Percentiles rank a stretch among this genome's conserved stretches.
phyloP scores from a whole-genome alignment of 257 asterid species.

The Catharanthus roseus region DNA sequence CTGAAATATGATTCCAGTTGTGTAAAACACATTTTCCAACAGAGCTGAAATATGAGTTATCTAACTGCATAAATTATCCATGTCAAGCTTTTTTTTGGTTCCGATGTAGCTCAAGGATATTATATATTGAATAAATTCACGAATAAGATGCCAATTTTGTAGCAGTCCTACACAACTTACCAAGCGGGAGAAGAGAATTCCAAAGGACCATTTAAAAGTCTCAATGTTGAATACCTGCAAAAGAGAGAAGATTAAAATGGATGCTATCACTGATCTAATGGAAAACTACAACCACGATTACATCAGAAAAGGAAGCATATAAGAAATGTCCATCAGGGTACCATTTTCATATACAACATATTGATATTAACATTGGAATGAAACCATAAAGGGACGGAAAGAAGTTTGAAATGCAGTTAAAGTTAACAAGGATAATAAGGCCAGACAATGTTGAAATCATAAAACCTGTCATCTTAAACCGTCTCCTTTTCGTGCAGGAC shows the following conservation, averaged over 20 bases:
- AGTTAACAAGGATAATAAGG: not conserved
- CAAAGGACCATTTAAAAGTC: constrained; percentile 86
- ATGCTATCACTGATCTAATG: not conserved
- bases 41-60: not conserved
- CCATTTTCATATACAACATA: not conserved
- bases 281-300: not conserved
- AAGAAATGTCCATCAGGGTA: not conserved
- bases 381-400: not conserved
- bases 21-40: not conserved
- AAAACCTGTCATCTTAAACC: not conserved
- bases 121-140: not conserved
- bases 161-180: constrained; percentile 38
- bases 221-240: constrained; percentile 81
- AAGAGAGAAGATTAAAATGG: constrained; percentile 17
- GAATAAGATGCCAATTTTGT: not conserved
- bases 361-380: not conserved
- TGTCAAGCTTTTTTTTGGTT: not conserved
- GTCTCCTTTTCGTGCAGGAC: not conserved
- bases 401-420: not conserved
- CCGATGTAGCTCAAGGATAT: not conserved
- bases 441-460: not conserved
- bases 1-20: not conserved
- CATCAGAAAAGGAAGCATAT: not conserved
- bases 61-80: not conserved
- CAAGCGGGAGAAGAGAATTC: constrained; percentile 93